phyloP scores from a whole-genome alignment of 148 eudicot genomes.

The Rhododendron ovatum region DNA sequence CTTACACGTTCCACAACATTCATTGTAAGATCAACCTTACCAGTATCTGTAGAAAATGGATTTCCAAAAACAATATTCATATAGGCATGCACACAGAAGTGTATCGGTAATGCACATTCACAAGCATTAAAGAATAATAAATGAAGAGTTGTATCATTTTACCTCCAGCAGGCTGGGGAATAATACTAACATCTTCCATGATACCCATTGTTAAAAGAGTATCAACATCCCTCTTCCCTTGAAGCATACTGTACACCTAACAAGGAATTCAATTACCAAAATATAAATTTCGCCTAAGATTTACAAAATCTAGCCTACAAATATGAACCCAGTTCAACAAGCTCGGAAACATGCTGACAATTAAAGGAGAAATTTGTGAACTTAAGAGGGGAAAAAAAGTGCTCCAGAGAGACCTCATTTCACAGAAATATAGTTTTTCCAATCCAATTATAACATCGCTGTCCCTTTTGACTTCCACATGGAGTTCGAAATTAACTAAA shows the following conservation, averaged over 20 bases:
- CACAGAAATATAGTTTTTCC: background rate
- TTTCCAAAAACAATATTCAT: background rate
- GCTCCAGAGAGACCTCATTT: background rate
- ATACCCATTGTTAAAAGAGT: conserved; percentile 92
- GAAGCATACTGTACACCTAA: conserved; percentile 97
- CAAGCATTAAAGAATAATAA: background rate
- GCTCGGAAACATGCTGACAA: background rate
- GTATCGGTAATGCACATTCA: background rate
- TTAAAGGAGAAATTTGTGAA: background rate
- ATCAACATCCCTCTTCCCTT: conserved; percentile 96
- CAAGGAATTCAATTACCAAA: background rate
- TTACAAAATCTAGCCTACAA: background rate
- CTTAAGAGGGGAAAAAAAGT: background rate
- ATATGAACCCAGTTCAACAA: background rate
- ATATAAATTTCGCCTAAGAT: background rate
- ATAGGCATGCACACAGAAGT: background rate
- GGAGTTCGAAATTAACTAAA: background rate
- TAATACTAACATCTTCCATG: conserved; percentile 97
- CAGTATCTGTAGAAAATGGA: conserved; percentile 53
- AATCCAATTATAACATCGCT: background rate
- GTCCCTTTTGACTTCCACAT: background rate
- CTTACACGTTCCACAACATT: conserved; percentile 95
- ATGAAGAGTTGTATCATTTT: conserved; percentile 10
- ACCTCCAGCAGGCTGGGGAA: conserved; percentile 99
- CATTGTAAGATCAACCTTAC: conserved; percentile 93